Base-by-base conservation (phyloP, 2,329 filamentous ascomycete genomes). In the Xylaria digitata region DNA sequence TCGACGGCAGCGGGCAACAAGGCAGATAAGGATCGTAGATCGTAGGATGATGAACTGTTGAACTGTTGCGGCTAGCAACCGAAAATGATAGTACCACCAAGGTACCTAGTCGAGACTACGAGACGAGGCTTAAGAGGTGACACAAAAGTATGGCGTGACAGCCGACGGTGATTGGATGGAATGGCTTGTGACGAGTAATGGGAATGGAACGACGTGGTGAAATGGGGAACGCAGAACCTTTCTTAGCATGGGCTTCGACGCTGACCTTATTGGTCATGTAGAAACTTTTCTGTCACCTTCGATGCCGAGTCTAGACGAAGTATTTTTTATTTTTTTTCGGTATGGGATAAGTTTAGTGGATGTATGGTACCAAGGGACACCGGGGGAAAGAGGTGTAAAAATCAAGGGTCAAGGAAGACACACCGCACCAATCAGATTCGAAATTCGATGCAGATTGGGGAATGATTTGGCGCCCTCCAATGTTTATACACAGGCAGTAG, bases 401-500 rank as follows among this genome's bases (percentile, higher is more conserved):
- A 15, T 13, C 40, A 49, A 43, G 40, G n/a, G 21, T 52, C 53
- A 61, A 60, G 19, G 21, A 2, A 17, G 26, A 45, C 43, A n/a
- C 49, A 53, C 66, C 63, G 23, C 49, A 53, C 66, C 66, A 69
- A 66, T 65, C 37, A 60, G 7, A 1, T 9, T 53, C 8, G 40
- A 63, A 23, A 57, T 46, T 40, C 15, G 52, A 59, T 19, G 37
- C 66, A 62, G 58, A 32, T 56, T 45, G 45, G 53, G 42, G 45
- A 57, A 49, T 52, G 57, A 54, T 30, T 61, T 57, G 37, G 66
- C 48, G 57, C 56, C 48, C 37, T 45, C 30, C 30, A 45, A 30
- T 58, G 19, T 26, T 13, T 9, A 15, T 53, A 26, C 26, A 26
- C 26, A 26, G 26, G 5, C 26, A 26, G 26, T 26, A 26, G 3